Base-by-base conservation (phyloP, 768 basidiomycete species). In the Kwoniella sp. region DNA sequence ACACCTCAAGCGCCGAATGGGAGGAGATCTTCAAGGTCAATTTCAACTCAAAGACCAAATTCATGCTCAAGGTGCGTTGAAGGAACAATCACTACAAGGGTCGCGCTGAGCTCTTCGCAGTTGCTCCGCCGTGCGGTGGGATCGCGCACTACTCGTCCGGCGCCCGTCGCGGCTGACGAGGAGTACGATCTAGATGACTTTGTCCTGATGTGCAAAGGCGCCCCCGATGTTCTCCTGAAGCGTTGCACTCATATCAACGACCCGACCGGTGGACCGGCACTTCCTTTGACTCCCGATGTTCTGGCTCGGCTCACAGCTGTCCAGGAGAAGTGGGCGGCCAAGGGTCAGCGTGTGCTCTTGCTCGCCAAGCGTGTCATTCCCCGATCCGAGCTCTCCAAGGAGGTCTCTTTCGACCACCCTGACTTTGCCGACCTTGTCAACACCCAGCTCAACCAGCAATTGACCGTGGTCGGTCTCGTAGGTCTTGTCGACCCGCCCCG, bases 331-430 rank as follows among this genome's bases (percentile, higher is more conserved):
- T 81, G 79, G 77, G 80, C 83, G 2, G 63, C 75, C 10, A 75
- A 77, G 47, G 83, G 83, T 1, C 81, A 81, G 60, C 78, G 83
- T n/a, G 83, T 85, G n/a, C 75, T 85, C 11, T 73, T 83, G 1
- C 77, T 84, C 15, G 81, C 82, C 23, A 77, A 79, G 39, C 76
- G 78, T 12, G 53, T 78, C 12, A 57, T 83, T 17, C 55, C 68
- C 1, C 71, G 63, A 9, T 67, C 68, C 15, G 63, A 63, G 9
- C 33, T 79, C 0, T 66, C 75, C 22, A 74, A 77, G 47, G 57
- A 66, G 3, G 40, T 66, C 3, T 64, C 53, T 7, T 51, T 59
- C 34, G 60, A 76, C 39, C 53, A 63, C 10, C 75, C 77, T 32
- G 76, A 77, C 0, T 74, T 80, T 53, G 77, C 79, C 36, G 79